Evolutionary conservation across 2,329 filamentous ascomycete genomes (phyloP).

Genomic region (Blastomyces emzantsi): DNA sequence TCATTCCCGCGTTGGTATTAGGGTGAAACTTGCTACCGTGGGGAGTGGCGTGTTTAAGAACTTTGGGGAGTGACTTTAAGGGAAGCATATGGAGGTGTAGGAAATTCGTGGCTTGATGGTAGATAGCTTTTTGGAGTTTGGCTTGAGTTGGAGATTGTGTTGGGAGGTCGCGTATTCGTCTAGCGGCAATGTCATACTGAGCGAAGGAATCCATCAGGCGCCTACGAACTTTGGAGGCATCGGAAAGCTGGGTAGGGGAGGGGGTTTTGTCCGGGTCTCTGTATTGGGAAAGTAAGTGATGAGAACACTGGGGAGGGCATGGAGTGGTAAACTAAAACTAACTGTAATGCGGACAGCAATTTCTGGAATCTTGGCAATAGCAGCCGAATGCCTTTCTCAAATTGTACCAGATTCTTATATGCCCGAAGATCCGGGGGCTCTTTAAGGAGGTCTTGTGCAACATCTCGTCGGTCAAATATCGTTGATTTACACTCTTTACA

Average conservation of each 20-base stretch:
- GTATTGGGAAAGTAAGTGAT: slow-evolving; percentile 13
- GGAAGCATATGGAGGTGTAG: slow-evolving; percentile 87
- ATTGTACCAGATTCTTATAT: slow-evolving; percentile 76
- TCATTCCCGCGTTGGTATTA: slow-evolving; percentile 21
- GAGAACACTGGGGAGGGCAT: not conserved
- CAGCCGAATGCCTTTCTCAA: slow-evolving; percentile 75
- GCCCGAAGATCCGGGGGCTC: slow-evolving; percentile 67
- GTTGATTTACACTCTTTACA: slow-evolving; percentile 78
- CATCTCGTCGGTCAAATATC: slow-evolving; percentile 66
- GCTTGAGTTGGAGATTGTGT: slow-evolving; percentile 63
- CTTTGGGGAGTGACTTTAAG: slow-evolving; percentile 62
- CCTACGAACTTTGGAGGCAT: slow-evolving; percentile 83
- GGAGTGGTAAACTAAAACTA: slow-evolving; percentile 18
- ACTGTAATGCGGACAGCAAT: slow-evolving; percentile 62
- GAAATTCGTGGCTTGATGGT: slow-evolving; percentile 72
- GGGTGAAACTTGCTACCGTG: slow-evolving; percentile 31
- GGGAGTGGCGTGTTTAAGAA: slow-evolving; percentile 54
- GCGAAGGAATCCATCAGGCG: slow-evolving; percentile 79
- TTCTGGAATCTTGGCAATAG: slow-evolving; percentile 79
- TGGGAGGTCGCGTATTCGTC: slow-evolving; percentile 68
- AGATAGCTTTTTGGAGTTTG: slow-evolving; percentile 69
- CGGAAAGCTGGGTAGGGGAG: slow-evolving; percentile 61
- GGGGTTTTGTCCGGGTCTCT: slow-evolving; percentile 57
- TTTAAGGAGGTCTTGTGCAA: slow-evolving; percentile 57
- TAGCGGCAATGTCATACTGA: slow-evolving; percentile 76